A percentile compares a stretch with the other conserved stretches of the same genome.
Conservation (phyloP, 129 eudicot species). For the Helichrysum umbraculigerum region DNA sequence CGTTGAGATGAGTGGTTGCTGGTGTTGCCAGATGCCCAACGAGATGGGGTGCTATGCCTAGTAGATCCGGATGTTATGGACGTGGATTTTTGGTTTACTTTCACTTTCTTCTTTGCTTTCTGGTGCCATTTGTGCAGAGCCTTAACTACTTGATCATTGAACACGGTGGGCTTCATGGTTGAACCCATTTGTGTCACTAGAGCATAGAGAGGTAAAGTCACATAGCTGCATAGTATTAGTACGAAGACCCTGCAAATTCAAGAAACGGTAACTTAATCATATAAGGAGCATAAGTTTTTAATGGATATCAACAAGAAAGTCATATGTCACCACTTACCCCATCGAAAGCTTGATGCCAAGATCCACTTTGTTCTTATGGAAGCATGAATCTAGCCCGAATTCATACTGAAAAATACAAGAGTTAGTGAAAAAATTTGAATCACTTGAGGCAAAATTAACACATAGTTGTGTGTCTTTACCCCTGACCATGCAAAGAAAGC, state of each 20-base stretch:
- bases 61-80: slow-evolving; percentile 38
- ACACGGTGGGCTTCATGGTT: slow-evolving; percentile 52
- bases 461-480: slow-evolving; percentile 38
- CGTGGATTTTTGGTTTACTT: slow-evolving; percentile 39
- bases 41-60: slow-evolving; percentile 40
- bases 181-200: slow-evolving; percentile 69
- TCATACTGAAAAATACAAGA: slow-evolving; percentile 32
- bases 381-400: slow-evolving; percentile 56
- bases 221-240: slow-evolving; percentile 59
- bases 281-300: not conserved
- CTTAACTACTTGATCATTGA: slow-evolving; percentile 45
- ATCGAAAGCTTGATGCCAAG: slow-evolving; percentile 46
- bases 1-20: slow-evolving; percentile 28
- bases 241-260: slow-evolving; percentile 43
- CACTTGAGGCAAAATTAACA: not conserved
- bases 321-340: slow-evolving; percentile 36
- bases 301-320: not conserved
- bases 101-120: slow-evolving; percentile 52
- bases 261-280: not conserved
- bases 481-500: slow-evolving; percentile 68
- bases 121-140: slow-evolving; percentile 66
- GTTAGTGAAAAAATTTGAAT: not conserved
- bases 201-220: slow-evolving; percentile 74
- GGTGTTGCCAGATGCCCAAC: slow-evolving; percentile 32
- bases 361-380: slow-evolving; percentile 44